phyloP scores from a whole-genome alignment of 225 moss, liverwort and hornwort species.

The Physcomitrium patens region DNA sequence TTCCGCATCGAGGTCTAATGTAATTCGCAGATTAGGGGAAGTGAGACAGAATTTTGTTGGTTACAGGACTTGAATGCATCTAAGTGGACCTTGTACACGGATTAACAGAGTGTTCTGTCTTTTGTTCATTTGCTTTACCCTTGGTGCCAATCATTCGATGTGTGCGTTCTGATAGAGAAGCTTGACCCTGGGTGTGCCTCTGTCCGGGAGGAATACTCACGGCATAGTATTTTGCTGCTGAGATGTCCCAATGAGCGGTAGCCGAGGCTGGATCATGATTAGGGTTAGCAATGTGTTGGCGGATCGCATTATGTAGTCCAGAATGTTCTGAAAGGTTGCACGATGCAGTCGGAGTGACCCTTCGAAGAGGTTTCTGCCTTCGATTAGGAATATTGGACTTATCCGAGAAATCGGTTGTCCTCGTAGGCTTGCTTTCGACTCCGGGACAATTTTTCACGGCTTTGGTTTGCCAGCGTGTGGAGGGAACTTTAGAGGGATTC shows the following conservation, averaged over 20 bases:
- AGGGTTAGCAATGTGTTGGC: slow-evolving; percentile 32
- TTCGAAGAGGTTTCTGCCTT: neutral
- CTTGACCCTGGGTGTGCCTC: neutral
- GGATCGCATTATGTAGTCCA: slow-evolving; percentile 7
- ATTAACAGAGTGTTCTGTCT: neutral
- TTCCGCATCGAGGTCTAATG: neutral
- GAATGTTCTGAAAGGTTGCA: slow-evolving; percentile 4
- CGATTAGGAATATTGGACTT: slow-evolving; percentile 18
- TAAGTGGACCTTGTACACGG: slow-evolving; percentile 1
- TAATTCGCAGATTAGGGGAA: neutral
- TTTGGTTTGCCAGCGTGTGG: slow-evolving; percentile 5
- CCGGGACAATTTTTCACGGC: neutral
- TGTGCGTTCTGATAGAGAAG: neutral
- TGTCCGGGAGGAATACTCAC: slow-evolving; percentile 15
- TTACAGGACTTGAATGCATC: slow-evolving; percentile 14
- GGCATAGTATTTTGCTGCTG: neutral
- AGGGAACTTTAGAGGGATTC: neutral
- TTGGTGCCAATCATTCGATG: slow-evolving; percentile 13
- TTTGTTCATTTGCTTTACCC: neutral
- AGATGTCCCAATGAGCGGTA: neutral
- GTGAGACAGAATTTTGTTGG: slow-evolving; percentile 13
- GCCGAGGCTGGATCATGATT: slow-evolving; percentile 17
- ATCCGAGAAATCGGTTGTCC: neutral
- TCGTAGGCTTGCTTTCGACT: slow-evolving; percentile 2
- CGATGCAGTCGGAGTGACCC: neutral